phyloP scores from a whole-genome alignment of 495 filamentous ascomycete species.

The Aspergillus panamensis region DNA sequence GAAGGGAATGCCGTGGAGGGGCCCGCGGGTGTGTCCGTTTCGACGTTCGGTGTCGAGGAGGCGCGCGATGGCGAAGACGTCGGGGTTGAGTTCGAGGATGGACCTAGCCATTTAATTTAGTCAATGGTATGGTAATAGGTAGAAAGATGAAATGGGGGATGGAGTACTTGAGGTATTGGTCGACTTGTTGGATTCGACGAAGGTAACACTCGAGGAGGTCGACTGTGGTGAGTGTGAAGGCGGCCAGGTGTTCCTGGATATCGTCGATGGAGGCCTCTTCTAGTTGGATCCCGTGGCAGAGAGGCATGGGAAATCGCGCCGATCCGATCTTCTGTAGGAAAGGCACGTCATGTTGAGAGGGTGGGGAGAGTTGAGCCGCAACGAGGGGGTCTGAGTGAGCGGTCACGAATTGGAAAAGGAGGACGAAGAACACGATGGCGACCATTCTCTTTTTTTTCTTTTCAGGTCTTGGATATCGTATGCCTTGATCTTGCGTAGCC shows the following conservation, averaged over 20 bases:
- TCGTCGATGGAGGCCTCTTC: slow-evolving; percentile 62
- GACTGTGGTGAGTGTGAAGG: slow-evolving; percentile 44
- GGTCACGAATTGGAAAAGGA: background rate
- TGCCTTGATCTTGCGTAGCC: too few relatives aligned
- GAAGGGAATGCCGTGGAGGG: slow-evolving; percentile 70
- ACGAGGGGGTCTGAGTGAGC: slow-evolving; percentile 15
- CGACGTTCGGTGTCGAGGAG: slow-evolving; percentile 56
- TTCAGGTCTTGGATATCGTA: too few relatives aligned
- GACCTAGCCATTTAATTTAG: too few relatives aligned
- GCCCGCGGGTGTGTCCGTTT: slow-evolving; percentile 51
- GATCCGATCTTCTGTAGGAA: slow-evolving; percentile 28
- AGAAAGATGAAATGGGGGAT: background rate
- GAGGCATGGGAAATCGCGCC: slow-evolving; percentile 55
- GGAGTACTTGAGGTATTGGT: slow-evolving; percentile 58
- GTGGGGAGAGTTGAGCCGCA: slow-evolving; percentile 35
- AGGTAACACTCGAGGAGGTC: slow-evolving; percentile 52
- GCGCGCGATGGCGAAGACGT: slow-evolving; percentile 55
- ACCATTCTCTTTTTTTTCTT: background rate
- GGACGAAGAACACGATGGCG: background rate
- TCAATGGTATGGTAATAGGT: too few relatives aligned
- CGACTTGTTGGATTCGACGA: slow-evolving; percentile 50
- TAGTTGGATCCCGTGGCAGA: slow-evolving; percentile 56
- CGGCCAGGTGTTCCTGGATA: slow-evolving; percentile 43
- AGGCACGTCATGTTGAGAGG: slow-evolving; percentile 41
- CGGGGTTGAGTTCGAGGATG: slow-evolving; percentile 56